Base-by-base conservation (phyloP, 2,329 filamentous ascomycete genomes). In the Cryoendolithus antarcticus region DNA sequence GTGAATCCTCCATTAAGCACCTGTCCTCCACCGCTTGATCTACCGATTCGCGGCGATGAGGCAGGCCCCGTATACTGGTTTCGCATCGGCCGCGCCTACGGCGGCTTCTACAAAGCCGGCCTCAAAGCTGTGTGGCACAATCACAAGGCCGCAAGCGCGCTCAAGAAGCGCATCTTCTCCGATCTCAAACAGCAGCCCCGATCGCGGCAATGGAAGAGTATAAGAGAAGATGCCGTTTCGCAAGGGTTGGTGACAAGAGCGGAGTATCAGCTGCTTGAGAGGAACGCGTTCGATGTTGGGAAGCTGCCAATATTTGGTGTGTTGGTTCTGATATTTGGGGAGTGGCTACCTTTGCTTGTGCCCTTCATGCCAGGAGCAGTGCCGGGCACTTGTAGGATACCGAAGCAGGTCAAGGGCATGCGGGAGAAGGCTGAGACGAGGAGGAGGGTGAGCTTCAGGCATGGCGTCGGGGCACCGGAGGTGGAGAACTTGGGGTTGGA, bases 91-190 rank as follows among this genome's bases (percentile, higher is more conserved):
- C 81, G 82, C 57, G 76, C 82, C 37, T 94, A 93, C 61, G 51
- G 82, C 7, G 62, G 62, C 29, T 96, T 96, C 72, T 96, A 95
- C 75, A 93, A 91, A 63, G 71, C 75, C 1, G 89, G 88, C 11
- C 62, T 94, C 27, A 77, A 78, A 55, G 77, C 81, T 51, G 77
- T 93, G 37, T 77, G 76, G 57, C 63, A 67, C 43, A 94, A 93
- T 48, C 67, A 69, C 48, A 62, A 65, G 41, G 53, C 64, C 7
- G 58, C 66, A 0, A 61, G 58, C 5, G 40, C 53, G 4, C 47
- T 71, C 49, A 69, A 73, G 35, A 56, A 64, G 13, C 67, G 71
- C 8, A 57, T 79, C 13, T 41, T 30, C 11, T 28, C 32, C 6
- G 38, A 44, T n/a, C 12, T 40, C n/a, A 39, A 37, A 6, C 34